These are phyloP conservation scores for Arachis stenosperma DNA, from an alignment of 306 rosid species.

Conservation along the genomic window DNA sequence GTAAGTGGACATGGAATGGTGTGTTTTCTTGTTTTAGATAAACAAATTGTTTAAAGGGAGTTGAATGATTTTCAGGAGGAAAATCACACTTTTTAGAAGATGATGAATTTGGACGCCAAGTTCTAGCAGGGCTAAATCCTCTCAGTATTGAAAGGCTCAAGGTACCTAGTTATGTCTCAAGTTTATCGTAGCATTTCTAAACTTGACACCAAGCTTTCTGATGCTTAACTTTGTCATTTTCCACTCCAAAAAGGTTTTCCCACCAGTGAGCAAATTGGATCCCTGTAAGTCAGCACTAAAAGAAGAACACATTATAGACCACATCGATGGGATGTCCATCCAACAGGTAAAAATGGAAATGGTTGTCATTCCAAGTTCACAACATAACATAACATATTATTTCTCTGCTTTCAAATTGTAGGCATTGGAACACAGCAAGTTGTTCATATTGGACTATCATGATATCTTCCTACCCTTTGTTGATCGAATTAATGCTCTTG, in stretches of 20 bases:
- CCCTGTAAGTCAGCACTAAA: slow-evolving; percentile 53
- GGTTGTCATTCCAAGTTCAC: slow-evolving; percentile 3
- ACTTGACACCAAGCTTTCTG: neutral
- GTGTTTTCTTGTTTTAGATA: slow-evolving; percentile 3
- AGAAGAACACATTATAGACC: slow-evolving; percentile 54
- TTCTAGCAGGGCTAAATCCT: slow-evolving; percentile 51
- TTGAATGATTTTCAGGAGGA: slow-evolving; percentile 39
- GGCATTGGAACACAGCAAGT: slow-evolving; percentile 49
- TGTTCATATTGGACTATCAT: slow-evolving; percentile 51
- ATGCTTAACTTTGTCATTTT: slow-evolving; percentile 4
- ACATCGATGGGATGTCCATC: slow-evolving; percentile 50
- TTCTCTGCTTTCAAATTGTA: slow-evolving; percentile 24
- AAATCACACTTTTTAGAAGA: slow-evolving; percentile 41
- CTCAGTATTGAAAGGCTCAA: slow-evolving; percentile 48
- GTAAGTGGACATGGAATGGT: slow-evolving; percentile 10
- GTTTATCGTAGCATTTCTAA: too few relatives aligned
- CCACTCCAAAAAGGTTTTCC: slow-evolving; percentile 42
- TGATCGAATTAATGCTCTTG: slow-evolving; percentile 47
- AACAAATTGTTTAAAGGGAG: neutral
- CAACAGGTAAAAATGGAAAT: slow-evolving; percentile 42
- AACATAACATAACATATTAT: slow-evolving; percentile 16
- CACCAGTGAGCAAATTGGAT: slow-evolving; percentile 57
- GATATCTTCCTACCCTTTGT: slow-evolving; percentile 48
- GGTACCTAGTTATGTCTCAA: slow-evolving; percentile 3
- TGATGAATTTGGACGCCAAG: slow-evolving; percentile 55